Evolutionary conservation across 306 rosid genomes (phyloP), one percentile per base, ranked within the genome.

Genomic region (Gastrolobium villosum): DNA sequence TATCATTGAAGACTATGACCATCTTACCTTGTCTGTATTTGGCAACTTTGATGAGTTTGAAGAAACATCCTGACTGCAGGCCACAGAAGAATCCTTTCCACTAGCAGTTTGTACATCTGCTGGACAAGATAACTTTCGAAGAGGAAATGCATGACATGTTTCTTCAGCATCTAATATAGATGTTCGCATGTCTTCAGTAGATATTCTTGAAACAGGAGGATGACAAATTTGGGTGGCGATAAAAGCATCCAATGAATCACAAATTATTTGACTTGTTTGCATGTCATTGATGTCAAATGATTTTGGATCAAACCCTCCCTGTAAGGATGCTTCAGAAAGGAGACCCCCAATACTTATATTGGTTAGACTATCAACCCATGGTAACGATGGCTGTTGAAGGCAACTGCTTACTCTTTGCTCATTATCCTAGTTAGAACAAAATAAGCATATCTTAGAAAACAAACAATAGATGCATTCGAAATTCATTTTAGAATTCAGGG

Each of bases 151-250:
- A 76, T 93, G 91, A 76, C 99, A 89, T 41, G 99, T 88, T 66
- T 89, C 97, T 85, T 91, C 98, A 77, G 91, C 91, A 84, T 95
- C 99, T 85, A 92, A 85, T 79, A 95, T 83, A 60, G 97, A 95
- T 34, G 88, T 82, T 83, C 79, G 84, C 30, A 82, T 55, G 44
- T 70, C 88, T 70, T 74, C 89, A 78, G 81, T 20, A 41, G 90
- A 11, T 72, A 28, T 86, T 78, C 71, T 76, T 79, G 88, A 53
- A 82, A 75, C 87, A 69, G 79, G 79, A 79, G 83, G 65, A 70
- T 59, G 60, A 78, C 65, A 79, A 60, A 32, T 64, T 77, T 77
- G 72, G 52, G 87, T 60, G 35, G 87, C 61, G 34, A 88, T 77
- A 77, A 83, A 87, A 64, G 93, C 95, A 78, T 88, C 93, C 63